These are phyloP conservation scores for Acer saccharum DNA, from an alignment of 345 rosid genomes.

Conservation along the genomic window DNA sequence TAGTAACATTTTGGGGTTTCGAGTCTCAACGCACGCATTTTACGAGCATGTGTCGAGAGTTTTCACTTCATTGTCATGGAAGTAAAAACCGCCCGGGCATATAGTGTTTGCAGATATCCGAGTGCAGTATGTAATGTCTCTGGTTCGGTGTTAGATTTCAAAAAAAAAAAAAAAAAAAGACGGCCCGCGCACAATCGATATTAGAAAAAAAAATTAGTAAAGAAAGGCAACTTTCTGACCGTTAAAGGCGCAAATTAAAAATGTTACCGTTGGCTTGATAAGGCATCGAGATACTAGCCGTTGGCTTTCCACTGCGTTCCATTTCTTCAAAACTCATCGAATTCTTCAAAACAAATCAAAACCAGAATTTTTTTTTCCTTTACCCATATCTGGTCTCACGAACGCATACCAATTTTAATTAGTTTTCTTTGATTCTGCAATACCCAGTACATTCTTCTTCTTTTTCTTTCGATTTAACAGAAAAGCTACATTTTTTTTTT, in stretches of 20 bases:
- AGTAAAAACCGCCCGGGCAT: no score
- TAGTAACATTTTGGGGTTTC: no score
- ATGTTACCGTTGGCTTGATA: constrained; percentile 26
- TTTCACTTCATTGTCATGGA: no score
- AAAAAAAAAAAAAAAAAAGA: no score
- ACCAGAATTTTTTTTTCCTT: neutral
- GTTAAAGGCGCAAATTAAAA: constrained; percentile 26
- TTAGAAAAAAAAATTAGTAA: neutral
- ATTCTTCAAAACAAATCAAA: neutral
- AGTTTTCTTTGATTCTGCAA: neutral
- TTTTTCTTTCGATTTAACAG: neutral
- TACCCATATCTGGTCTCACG: neutral
- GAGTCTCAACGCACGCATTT: no score
- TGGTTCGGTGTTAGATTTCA: no score
- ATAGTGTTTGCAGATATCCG: no score
- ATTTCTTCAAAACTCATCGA: constrained; percentile 11
- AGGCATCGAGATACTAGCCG: constrained; percentile 43
- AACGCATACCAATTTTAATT: neutral
- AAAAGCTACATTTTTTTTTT: neutral
- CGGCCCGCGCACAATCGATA: neutral
- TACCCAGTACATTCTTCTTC: neutral
- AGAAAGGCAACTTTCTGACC: constrained; percentile 6
- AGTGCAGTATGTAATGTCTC: no score
- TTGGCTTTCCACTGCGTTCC: constrained; percentile 16
- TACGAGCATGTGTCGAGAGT: no score